Conservation (phyloP, 164 flowering plant genomes). For the Vitis rotundifolia region DNA sequence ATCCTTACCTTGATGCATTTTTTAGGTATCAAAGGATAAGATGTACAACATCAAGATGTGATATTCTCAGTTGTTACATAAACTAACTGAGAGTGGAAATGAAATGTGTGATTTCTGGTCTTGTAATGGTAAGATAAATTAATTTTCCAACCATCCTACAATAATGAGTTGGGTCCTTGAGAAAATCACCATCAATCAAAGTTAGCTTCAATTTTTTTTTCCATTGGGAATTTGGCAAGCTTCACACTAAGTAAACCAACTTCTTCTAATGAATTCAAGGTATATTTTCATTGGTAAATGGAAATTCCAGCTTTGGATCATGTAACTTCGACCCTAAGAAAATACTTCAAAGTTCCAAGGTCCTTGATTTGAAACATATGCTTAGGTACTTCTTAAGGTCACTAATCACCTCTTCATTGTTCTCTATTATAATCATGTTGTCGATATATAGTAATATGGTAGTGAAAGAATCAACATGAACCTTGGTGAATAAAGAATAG, state of each 20-base stretch:
- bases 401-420: too few species aligned
- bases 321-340: slow-evolving; percentile 11
- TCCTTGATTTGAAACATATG: slow-evolving; percentile 3
- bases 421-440: too few species aligned
- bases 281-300: slow-evolving; percentile 3
- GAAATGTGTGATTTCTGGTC: slow-evolving; percentile 6
- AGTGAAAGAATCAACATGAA: too few species aligned
- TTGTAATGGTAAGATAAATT: slow-evolving; percentile 14
- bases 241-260: not conserved
- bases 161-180: slow-evolving; percentile 2
- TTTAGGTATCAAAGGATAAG: not conserved
- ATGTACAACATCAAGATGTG: not conserved
- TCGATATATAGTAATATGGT: too few species aligned
- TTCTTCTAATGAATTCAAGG: not conserved
- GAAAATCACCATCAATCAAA: not conserved
- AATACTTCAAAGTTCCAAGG: slow-evolving; percentile 2
- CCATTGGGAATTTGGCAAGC: not conserved
- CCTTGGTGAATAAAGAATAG: slow-evolving; percentile 6
- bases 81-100: slow-evolving; percentile 11
- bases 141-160: slow-evolving; percentile 13
- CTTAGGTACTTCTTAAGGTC: not conserved
- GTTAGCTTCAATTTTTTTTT: not conserved
- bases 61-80: not conserved
- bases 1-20: not conserved
- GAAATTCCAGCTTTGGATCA: not conserved